Conservation (phyloP, 2,329 filamentous ascomycete species). For the Fusarium tjaetaba region DNA sequence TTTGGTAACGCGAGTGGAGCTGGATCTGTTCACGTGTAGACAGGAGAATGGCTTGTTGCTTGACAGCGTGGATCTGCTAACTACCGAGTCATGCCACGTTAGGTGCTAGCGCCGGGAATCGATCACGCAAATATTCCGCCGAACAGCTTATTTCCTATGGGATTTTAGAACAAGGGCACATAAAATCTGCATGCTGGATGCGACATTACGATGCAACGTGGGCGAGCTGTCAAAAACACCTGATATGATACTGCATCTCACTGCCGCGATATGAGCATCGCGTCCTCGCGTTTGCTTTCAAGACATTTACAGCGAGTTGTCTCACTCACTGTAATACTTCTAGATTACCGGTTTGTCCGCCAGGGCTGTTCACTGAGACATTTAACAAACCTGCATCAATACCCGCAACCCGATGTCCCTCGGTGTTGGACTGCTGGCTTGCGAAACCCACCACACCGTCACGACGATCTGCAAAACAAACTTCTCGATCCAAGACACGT, state of each 20-base stretch:
- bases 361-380: slow-evolving; percentile 5
- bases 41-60: slow-evolving; percentile 7
- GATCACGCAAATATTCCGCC: not conserved
- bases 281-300: not conserved
- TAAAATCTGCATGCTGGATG: not conserved
- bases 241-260: not conserved
- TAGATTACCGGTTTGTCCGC: not conserved
- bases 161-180: not conserved
- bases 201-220: not conserved
- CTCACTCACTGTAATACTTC: not conserved
- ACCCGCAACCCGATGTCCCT: not conserved
- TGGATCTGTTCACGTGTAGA: not conserved
- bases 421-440: not conserved
- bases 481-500: not conserved
- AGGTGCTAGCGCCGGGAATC: not conserved
- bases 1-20: not conserved
- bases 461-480: slow-evolving; percentile 1
- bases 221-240: not conserved
- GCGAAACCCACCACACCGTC: slow-evolving; percentile 1
- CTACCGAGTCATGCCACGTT: not conserved
- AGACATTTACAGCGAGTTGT: not conserved
- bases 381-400: not conserved
- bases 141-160: not conserved
- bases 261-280: rapidly evolving
- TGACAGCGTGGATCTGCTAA: not conserved